Conservation (phyloP, 2,329 filamentous ascomycete species). For the Aspergillus proliferans region DNA sequence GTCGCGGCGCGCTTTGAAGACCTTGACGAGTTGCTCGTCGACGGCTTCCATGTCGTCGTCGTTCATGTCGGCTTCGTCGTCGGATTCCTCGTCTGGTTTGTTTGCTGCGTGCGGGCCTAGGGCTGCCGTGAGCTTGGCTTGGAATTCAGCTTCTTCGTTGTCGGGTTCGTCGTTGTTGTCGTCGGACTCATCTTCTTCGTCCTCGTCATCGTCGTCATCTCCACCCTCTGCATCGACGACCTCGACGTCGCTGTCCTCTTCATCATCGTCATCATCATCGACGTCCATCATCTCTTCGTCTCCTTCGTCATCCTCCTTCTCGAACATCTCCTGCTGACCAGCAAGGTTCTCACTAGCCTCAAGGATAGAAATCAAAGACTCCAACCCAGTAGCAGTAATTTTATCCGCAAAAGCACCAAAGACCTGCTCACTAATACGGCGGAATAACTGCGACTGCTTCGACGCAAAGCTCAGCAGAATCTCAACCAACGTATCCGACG, state of each 20-base stretch:
- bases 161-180: slow-evolving; percentile 43
- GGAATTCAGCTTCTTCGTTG: slow-evolving; percentile 56
- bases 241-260: slow-evolving; percentile 50
- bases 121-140: slow-evolving; percentile 70
- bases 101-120: slow-evolving; percentile 60
- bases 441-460: slow-evolving; percentile 74
- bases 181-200: slow-evolving; percentile 31
- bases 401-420: slow-evolving; percentile 75
- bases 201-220: slow-evolving; percentile 23
- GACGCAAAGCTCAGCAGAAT: slow-evolving; percentile 85
- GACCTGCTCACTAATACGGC: slow-evolving; percentile 79
- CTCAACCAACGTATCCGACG: slow-evolving; percentile 71
- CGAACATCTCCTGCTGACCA: slow-evolving; percentile 82
- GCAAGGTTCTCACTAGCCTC: slow-evolving; percentile 71
- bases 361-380: slow-evolving; percentile 59
- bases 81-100: slow-evolving; percentile 47
- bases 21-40: slow-evolving; percentile 73
- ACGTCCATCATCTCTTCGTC: slow-evolving; percentile 48
- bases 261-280: slow-evolving; percentile 48
- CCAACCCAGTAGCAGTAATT: slow-evolving; percentile 66
- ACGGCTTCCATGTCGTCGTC: slow-evolving; percentile 93
- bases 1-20: slow-evolving; percentile 74
- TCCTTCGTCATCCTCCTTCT: slow-evolving; percentile 58
- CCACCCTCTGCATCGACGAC: slow-evolving; percentile 40
- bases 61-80: slow-evolving; percentile 77